Conservation (phyloP, 495 filamentous ascomycete species). For the Symbiotaphrina buchneri region DNA sequence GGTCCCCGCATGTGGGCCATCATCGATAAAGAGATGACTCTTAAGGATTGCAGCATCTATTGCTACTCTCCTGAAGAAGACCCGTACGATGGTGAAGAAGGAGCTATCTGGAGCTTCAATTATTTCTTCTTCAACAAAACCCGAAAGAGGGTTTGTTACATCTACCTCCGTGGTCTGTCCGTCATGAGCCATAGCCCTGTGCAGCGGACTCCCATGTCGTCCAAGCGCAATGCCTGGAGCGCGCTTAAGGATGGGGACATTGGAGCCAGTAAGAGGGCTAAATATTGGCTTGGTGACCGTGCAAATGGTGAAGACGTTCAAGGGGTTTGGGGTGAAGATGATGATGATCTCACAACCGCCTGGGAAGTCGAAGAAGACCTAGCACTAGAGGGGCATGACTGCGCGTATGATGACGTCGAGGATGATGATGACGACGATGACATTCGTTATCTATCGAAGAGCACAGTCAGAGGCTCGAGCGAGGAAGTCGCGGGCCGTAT, state of each 20-base stretch:
- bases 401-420: slow-evolving; percentile 15
- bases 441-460: slow-evolving; percentile 19
- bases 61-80: slow-evolving; percentile 68
- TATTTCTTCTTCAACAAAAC: slow-evolving; percentile 96
- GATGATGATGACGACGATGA: slow-evolving; percentile 11
- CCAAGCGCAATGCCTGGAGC: slow-evolving; percentile 9
- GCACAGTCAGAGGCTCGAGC: slow-evolving; percentile 39
- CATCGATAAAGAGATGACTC: slow-evolving; percentile 78
- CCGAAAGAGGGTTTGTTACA: slow-evolving; percentile 81
- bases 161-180: slow-evolving; percentile 71
- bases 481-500: slow-evolving; percentile 52
- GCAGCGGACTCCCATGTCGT: slow-evolving; percentile 13
- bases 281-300: slow-evolving; percentile 60
- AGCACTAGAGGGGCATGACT: slow-evolving; percentile 11
- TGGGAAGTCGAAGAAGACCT: slow-evolving; percentile 20
- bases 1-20: slow-evolving; percentile 71
- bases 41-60: slow-evolving; percentile 69
- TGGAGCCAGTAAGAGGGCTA: slow-evolving; percentile 52
- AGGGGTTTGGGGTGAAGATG: slow-evolving; percentile 4
- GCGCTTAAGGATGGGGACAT: slow-evolving; percentile 17
- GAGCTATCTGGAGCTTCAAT: slow-evolving; percentile 82
- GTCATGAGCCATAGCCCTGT: slow-evolving; percentile 49
- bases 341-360: slow-evolving; percentile 10
- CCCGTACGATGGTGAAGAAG: slow-evolving; percentile 70
- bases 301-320: slow-evolving; percentile 17